phyloP scores from a whole-genome alignment of 2,329 filamentous ascomycete genomes.

The Colletotrichum sojae region DNA sequence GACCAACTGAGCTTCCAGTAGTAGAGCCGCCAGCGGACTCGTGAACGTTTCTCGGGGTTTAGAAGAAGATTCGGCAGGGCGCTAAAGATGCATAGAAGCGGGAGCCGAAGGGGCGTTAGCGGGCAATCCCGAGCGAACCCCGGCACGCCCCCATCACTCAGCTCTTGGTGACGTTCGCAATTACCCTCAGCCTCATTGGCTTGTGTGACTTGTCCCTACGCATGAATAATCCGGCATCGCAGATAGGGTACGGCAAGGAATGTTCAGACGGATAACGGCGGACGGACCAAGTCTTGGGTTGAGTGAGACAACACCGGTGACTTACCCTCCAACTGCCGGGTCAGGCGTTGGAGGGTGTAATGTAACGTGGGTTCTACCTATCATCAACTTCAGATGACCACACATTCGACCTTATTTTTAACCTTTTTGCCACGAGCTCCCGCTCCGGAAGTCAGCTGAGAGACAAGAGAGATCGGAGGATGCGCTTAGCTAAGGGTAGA shows the following conservation, averaged over 20 bases:
- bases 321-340: constrained; percentile 9
- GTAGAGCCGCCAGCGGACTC: no score
- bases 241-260: not conserved
- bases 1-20: not conserved
- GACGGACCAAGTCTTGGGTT: constrained; percentile 6
- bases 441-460: not conserved
- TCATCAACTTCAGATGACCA: not conserved
- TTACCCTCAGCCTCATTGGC: not conserved
- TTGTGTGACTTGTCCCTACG: not conserved
- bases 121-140: constrained; percentile 33
- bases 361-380: constrained; percentile 9
- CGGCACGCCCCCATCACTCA: not conserved
- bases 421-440: not conserved
- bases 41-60: not conserved
- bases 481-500: no score
- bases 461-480: no score
- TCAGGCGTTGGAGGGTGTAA: constrained; percentile 1
- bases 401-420: constrained; percentile 13
- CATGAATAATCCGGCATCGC: constrained; percentile 20
- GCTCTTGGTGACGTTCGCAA: not conserved
- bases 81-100: constrained; percentile 3
- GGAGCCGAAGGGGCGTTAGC: constrained; percentile 16
- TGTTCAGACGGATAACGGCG: constrained; percentile 13
- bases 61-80: constrained; percentile 3
- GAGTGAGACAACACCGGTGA: not conserved